Conservation (phyloP, 2,329 filamentous ascomycete species). For the Clonostachys byssicola region DNA sequence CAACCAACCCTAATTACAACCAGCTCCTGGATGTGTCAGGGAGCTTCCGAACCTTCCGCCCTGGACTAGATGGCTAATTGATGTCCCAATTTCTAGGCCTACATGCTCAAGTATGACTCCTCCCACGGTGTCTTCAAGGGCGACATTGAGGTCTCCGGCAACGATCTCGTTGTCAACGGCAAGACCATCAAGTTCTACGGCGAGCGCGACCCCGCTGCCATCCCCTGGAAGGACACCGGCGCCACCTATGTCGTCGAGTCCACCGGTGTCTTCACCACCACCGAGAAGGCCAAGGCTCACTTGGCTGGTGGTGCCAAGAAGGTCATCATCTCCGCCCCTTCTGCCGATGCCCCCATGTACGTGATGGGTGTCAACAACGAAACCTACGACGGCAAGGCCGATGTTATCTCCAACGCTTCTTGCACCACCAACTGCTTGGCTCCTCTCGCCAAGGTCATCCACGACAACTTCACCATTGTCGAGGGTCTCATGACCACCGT, state of each 20-base stretch:
- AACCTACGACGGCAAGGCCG: constrained; percentile 83
- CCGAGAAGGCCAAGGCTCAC: constrained; percentile 89
- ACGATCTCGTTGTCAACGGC: constrained; percentile 83
- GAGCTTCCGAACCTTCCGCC: no score
- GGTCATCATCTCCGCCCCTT: constrained; percentile 90
- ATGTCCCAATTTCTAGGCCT: constrained; percentile 55
- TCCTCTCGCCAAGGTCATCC: constrained; percentile 97
- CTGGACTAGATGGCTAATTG: no score
- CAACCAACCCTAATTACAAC: no score
- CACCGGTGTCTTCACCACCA: constrained; percentile 98
- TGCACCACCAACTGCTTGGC: constrained; percentile 99
- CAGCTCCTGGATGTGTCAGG: no score
- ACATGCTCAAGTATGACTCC: constrained; percentile 99
- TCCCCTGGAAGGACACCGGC: constrained; percentile 84
- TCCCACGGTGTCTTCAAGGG: constrained; percentile 97
- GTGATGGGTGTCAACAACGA: constrained; percentile 99
- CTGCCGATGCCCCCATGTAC: constrained; percentile 98
- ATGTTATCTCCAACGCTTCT: constrained; percentile 98
- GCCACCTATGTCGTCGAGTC: constrained; percentile 96
- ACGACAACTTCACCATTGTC: constrained; percentile 96
- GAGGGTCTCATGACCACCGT: constrained; percentile 99
- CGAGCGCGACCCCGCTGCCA: constrained; percentile 83
- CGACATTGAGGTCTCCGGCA: constrained; percentile 67
- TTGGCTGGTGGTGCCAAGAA: constrained; percentile 98
- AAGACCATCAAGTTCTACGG: constrained; percentile 94